These are phyloP conservation scores for Zoysia matrella DNA, from an alignment of 202 grass and related monocot species.

Conservation along the genomic window DNA sequence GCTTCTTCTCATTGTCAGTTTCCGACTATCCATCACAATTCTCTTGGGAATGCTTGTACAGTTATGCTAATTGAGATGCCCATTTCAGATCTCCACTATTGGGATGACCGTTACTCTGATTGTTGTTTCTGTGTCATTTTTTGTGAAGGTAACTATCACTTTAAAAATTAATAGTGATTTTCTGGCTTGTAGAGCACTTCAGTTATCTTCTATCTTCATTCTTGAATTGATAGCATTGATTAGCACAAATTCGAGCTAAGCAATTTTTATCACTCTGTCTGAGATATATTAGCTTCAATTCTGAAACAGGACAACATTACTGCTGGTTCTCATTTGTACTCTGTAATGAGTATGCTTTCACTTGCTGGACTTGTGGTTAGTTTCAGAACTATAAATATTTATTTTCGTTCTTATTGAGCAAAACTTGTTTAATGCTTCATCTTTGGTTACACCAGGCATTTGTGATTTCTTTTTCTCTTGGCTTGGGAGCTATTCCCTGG, in stretches of 20 bases:
- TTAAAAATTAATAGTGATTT: slow-evolving; percentile 25
- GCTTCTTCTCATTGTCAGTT: slow-evolving; percentile 74
- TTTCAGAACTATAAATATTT: slow-evolving; percentile 34
- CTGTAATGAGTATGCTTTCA: slow-evolving; percentile 63
- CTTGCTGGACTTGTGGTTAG: slow-evolving; percentile 78
- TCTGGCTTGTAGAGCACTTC: neutral
- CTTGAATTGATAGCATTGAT: neutral
- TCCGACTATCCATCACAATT: slow-evolving; percentile 23
- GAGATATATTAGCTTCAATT: slow-evolving; percentile 1
- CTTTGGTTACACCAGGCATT: slow-evolving; percentile 50
- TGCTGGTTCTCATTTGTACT: slow-evolving; percentile 59
- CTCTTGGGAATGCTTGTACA: slow-evolving; percentile 1
- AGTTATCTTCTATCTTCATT: neutral
- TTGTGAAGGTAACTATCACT: slow-evolving; percentile 55
- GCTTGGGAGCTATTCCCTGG: slow-evolving; percentile 83
- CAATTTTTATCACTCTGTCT: neutral
- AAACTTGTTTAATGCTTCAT: slow-evolving; percentile 32
- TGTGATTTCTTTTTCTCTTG: slow-evolving; percentile 76
- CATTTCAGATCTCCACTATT: slow-evolving; percentile 59
- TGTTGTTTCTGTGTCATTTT: slow-evolving; percentile 75
- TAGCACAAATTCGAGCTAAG: neutral
- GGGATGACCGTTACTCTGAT: slow-evolving; percentile 64
- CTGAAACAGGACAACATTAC: slow-evolving; percentile 55
- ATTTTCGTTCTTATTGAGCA: slow-evolving; percentile 5
- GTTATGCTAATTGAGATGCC: slow-evolving; percentile 25